These are phyloP conservation scores for Malassezia slooffiae DNA, from an alignment of 1,284 basidiomycete species.

Conservation along the genomic window DNA sequence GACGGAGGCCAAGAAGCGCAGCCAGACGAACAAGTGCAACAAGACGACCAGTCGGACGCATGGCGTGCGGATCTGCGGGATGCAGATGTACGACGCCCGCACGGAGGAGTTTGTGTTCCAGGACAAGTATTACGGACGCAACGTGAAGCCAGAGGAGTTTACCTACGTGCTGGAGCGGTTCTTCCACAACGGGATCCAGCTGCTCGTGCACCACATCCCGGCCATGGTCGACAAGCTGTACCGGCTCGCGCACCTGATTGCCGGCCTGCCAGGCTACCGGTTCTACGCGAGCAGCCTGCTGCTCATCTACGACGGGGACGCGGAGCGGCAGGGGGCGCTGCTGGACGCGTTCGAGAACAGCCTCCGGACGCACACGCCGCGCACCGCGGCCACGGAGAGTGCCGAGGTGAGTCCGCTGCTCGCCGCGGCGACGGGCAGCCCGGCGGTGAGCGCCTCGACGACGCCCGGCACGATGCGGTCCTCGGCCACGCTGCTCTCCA, in stretches of 20 bases:
- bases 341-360: constrained; percentile 32
- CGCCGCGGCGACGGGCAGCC: not conserved
- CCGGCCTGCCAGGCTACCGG: constrained; percentile 76
- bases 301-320: constrained; percentile 94
- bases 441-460: not conserved
- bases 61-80: constrained; percentile 89
- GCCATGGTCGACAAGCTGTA: constrained; percentile 81
- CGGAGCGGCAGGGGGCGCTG: constrained; percentile 61
- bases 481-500: too few species aligned
- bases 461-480: not conserved
- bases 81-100: constrained; percentile 63
- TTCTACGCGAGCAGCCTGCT: constrained; percentile 97
- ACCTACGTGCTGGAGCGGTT: constrained; percentile 68
- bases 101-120: constrained; percentile 71
- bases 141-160: constrained; percentile 76
- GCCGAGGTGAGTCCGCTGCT: not conserved
- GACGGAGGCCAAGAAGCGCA: constrained; percentile 81
- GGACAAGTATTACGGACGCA: constrained; percentile 92
- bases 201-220: constrained; percentile 86
- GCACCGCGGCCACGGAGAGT: not conserved
- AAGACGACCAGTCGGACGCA: constrained; percentile 80
- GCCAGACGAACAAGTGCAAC: constrained; percentile 96
- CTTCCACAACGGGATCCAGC: constrained; percentile 68
- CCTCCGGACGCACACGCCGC: not conserved
- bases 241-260: constrained; percentile 79